Conservation (phyloP, 257 asterid species). For the Salvia splendens region DNA sequence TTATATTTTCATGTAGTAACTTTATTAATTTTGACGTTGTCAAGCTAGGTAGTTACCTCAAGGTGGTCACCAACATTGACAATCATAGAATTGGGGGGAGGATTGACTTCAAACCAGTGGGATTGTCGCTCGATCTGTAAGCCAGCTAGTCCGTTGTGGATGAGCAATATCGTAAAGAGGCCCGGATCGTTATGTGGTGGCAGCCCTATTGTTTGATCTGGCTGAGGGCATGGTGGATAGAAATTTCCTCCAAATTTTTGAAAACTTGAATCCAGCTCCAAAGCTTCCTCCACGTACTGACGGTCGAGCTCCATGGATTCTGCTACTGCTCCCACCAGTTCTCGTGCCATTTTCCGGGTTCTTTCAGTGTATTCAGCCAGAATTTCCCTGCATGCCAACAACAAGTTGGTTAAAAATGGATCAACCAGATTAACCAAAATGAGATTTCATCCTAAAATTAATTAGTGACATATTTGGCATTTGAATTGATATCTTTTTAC, state of each 20-base stretch:
- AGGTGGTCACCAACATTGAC: constrained; percentile 34
- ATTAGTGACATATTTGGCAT: no score
- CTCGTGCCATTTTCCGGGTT: constrained; percentile 25
- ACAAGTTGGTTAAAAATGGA: no score
- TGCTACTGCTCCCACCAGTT: constrained; percentile 24
- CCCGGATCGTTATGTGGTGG: constrained; percentile 51
- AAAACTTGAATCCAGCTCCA: constrained; percentile 40
- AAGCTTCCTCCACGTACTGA: constrained; percentile 19
- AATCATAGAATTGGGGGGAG: constrained; percentile 37
- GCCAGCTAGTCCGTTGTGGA: constrained; percentile 19
- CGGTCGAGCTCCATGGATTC: constrained; percentile 35
- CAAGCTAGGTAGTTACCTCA: constrained; percentile 19
- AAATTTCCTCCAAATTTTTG: constrained; percentile 42
- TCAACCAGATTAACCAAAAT: no score
- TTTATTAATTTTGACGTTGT: no score
- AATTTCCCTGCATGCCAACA: constrained; percentile 22
- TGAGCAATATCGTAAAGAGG: constrained; percentile 34
- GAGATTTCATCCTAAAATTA: no score
- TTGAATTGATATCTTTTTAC: no score
- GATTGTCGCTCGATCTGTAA: constrained; percentile 41
- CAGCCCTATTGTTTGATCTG: constrained; percentile 47
- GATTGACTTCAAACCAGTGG: constrained; percentile 38
- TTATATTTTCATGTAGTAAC: no score
- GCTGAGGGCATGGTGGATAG: constrained; percentile 52
- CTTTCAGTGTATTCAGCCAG: constrained; percentile 31